Evolutionary conservation across 1,284 basidiomycete genomes (phyloP).

Genomic region (Afroboletus lepidellus): DNA sequence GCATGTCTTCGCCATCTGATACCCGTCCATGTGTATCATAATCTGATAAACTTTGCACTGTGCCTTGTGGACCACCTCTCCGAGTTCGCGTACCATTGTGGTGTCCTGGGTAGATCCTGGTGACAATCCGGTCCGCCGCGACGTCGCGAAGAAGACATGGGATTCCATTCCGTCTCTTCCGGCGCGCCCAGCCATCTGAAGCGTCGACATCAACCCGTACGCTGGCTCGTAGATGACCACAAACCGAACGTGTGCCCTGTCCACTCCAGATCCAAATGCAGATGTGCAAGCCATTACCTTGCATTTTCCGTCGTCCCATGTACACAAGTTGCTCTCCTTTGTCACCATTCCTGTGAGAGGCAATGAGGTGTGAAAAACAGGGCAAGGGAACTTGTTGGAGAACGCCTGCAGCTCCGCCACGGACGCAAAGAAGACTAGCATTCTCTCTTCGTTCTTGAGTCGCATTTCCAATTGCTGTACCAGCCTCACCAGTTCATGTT

Average conservation of each 20-base stretch:
- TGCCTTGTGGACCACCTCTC: too few species aligned
- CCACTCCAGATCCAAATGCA: neutral
- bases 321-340: neutral
- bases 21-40: too few species aligned
- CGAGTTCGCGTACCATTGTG: too few species aligned
- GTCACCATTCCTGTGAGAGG: neutral
- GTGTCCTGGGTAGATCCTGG: too few species aligned
- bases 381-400: neutral
- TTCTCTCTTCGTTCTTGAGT: neutral
- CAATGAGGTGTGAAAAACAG: constrained; percentile 6
- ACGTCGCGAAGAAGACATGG: constrained; percentile 5
- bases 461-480: neutral
- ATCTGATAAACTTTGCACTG: too few species aligned
- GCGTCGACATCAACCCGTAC: neutral
- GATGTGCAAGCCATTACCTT: constrained; percentile 10
- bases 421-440: constrained; percentile 7
- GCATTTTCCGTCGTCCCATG: neutral
- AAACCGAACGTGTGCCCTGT: constrained; percentile 1
- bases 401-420: constrained; percentile 1
- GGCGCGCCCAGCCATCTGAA: constrained; percentile 1
- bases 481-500: neutral
- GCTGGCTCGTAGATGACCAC: neutral
- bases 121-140: too few species aligned
- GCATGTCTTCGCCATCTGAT: too few species aligned
- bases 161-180: constrained; percentile 8